Conservation (phyloP, 1,284 basidiomycete genomes). For the Microbotryum scabiosae region DNA sequence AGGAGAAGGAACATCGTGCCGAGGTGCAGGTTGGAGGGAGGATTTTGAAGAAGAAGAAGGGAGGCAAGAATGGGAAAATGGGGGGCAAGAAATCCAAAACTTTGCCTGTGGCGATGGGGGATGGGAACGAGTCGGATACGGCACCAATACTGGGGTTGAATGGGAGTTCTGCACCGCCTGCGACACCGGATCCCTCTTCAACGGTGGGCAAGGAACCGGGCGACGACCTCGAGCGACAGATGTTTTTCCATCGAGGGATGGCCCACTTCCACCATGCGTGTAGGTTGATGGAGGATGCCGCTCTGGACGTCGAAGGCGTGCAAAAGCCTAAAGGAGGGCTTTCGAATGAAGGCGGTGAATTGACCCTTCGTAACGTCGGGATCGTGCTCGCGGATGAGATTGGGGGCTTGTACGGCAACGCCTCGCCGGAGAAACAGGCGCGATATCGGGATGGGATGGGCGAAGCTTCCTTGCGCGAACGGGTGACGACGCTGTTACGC, state of each 20-base stretch:
- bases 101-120: constrained; percentile 47
- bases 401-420: constrained; percentile 32
- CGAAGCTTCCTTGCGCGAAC: constrained; percentile 50
- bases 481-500: constrained; percentile 51
- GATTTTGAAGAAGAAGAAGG: constrained; percentile 41
- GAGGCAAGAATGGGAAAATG: background rate
- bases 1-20: constrained; percentile 44
- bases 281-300: constrained; percentile 58
- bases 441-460: constrained; percentile 56
- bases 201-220: constrained; percentile 35
- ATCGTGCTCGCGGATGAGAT: constrained; percentile 6
- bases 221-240: constrained; percentile 55
- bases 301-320: constrained; percentile 59
- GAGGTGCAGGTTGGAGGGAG: constrained; percentile 34
- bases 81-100: constrained; percentile 22
- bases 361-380: constrained; percentile 60
- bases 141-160: constrained; percentile 57
- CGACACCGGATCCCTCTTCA: constrained; percentile 38
- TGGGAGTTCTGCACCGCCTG: constrained; percentile 55
- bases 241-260: constrained; percentile 68
- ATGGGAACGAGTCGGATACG: constrained; percentile 36
- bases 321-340: constrained; percentile 45
- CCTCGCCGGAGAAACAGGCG: constrained; percentile 48
- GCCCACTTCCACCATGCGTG: constrained; percentile 67
- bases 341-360: constrained; percentile 53